A percentile compares a stretch with the other conserved stretches of the same genome.
phyloP scores from a whole-genome alignment of 306 rosid genomes.

The Carpinus fangiana region DNA sequence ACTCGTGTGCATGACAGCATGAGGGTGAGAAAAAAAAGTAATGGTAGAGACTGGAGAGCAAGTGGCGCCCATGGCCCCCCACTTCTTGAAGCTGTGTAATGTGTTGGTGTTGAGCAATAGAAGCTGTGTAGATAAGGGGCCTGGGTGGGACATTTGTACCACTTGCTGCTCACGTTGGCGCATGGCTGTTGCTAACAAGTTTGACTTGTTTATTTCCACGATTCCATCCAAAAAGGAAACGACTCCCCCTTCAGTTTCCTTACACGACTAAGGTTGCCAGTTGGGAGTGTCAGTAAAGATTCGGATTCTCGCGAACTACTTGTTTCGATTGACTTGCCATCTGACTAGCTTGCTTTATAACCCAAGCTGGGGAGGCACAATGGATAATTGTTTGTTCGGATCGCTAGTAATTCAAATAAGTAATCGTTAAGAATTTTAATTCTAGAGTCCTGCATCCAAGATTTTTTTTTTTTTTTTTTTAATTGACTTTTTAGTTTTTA shows the following conservation, averaged over 20 bases:
- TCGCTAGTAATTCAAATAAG: too few species aligned
- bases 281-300: too few species aligned
- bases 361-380: too few species aligned
- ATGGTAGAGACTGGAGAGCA: conserved; percentile 7
- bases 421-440: too few species aligned
- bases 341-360: too few species aligned
- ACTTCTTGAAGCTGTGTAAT: not conserved
- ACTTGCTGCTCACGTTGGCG: not conserved
- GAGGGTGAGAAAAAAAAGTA: conserved; percentile 2
- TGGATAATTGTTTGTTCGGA: too few species aligned
- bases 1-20: conserved; percentile 12
- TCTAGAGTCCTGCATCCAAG: too few species aligned
- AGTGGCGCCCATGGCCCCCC: conserved; percentile 1
- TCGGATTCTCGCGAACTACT: too few species aligned
- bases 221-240: not conserved
- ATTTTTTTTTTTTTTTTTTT: too few species aligned
- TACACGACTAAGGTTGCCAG: not conserved
- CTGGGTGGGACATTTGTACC: not conserved
- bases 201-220: not conserved
- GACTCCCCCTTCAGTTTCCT: not conserved
- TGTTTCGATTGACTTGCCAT: too few species aligned
- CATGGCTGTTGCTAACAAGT: not conserved
- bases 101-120: not conserved
- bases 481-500: too few species aligned
- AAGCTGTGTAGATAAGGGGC: conserved; percentile 18